Percentiles rank a stretch among this genome's conserved stretches.
These are phyloP conservation scores for Groenewaldozyma auringiensis DNA, from an alignment of 1,139 yeast genomes.

Conservation along the genomic window DNA sequence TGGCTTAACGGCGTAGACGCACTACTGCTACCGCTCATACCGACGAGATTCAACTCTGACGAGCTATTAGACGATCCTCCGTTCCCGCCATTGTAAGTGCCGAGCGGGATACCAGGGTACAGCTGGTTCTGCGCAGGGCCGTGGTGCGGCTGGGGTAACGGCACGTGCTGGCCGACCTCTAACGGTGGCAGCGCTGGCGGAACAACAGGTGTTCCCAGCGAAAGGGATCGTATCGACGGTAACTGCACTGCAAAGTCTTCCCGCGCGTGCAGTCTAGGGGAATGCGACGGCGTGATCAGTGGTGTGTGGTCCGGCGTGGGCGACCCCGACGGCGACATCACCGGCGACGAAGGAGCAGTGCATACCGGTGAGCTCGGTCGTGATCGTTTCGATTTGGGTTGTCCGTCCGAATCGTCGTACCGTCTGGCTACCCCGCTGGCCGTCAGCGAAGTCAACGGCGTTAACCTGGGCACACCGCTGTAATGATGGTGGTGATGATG, in stretches of 20 bases:
- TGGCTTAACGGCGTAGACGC: not conserved
- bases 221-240: slow-evolving; percentile 34
- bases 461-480: slow-evolving; percentile 46
- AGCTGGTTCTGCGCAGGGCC: slow-evolving; percentile 3
- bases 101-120: not conserved
- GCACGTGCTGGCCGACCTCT: slow-evolving; percentile 23
- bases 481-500: slow-evolving; percentile 28
- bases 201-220: slow-evolving; percentile 27
- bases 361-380: slow-evolving; percentile 76
- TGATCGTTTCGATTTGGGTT: slow-evolving; percentile 51
- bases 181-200: slow-evolving; percentile 32
- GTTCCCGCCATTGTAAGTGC: not conserved
- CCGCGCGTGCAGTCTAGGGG: slow-evolving; percentile 42
- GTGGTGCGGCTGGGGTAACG: slow-evolving; percentile 7
- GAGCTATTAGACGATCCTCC: not conserved
- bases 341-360: slow-evolving; percentile 53
- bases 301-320: slow-evolving; percentile 52
- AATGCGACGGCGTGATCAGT: slow-evolving; percentile 51
- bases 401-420: slow-evolving; percentile 39
- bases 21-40: not conserved
- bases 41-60: not conserved
- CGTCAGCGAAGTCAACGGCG: slow-evolving; percentile 39
- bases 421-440: slow-evolving; percentile 12
- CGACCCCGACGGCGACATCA: slow-evolving; percentile 33
- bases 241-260: slow-evolving; percentile 31